These are phyloP conservation scores for Cryptosporidium felis DNA, from an alignment of 169 alveolate species.

Conservation along the genomic window DNA sequence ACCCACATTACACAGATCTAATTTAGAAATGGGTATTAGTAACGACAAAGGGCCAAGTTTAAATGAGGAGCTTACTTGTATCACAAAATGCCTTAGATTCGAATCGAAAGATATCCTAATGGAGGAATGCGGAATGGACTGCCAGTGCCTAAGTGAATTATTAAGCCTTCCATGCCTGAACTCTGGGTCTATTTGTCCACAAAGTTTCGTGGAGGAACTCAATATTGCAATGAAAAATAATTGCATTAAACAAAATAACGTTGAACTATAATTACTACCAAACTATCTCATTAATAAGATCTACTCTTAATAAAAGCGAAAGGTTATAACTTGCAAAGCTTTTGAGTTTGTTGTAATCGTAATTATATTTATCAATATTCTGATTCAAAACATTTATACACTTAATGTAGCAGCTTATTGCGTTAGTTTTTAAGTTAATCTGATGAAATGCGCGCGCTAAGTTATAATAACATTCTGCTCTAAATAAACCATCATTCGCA, in stretches of 20 bases:
- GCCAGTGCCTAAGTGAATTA: slow-evolving; percentile 52
- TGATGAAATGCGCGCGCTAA: slow-evolving; percentile 69
- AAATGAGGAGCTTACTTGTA: slow-evolving; percentile 25
- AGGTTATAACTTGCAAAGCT: slow-evolving; percentile 42
- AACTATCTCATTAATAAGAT: not conserved
- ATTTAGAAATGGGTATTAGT: not conserved
- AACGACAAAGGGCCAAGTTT: not conserved
- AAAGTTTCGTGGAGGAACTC: slow-evolving; percentile 25
- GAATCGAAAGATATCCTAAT: slow-evolving; percentile 56
- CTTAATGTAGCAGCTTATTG: slow-evolving; percentile 8
- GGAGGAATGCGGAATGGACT: slow-evolving; percentile 48
- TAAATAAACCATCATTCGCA: not conserved
- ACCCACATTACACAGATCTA: slow-evolving; percentile 23
- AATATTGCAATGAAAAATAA: not conserved
- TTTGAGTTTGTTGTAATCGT: not conserved
- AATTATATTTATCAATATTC: not conserved
- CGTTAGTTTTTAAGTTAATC: slow-evolving; percentile 42
- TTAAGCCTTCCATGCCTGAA: slow-evolving; percentile 48
- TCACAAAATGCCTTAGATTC: slow-evolving; percentile 44
- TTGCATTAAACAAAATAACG: not conserved
- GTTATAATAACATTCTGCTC: slow-evolving; percentile 59
- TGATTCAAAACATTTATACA: slow-evolving; percentile 7
- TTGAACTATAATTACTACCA: slow-evolving; percentile 6
- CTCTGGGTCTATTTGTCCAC: slow-evolving; percentile 35
- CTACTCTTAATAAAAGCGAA: slow-evolving; percentile 5